phyloP scores from a whole-genome alignment of 768 basidiomycete genomes.

The Solioccasus polychromus region DNA sequence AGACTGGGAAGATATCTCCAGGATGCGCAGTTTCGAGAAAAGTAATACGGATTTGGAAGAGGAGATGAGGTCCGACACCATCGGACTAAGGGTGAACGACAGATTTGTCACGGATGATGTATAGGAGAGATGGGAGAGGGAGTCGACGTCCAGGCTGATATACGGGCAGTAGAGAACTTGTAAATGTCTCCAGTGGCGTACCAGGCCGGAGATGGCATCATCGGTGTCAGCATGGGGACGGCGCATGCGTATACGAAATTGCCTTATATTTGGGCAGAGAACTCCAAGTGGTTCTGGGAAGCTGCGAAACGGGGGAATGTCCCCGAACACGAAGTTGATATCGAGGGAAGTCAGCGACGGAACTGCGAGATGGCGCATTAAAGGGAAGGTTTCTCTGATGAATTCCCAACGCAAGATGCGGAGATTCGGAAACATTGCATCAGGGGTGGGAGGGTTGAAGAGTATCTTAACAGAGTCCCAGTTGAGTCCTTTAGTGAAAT shows the following conservation, averaged over 20 bases:
- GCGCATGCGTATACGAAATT: slow-evolving; percentile 12
- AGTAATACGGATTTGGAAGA: background rate
- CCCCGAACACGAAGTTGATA: slow-evolving; percentile 19
- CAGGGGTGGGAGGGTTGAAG: slow-evolving; percentile 13
- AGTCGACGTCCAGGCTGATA: slow-evolving; percentile 10
- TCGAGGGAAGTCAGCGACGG: slow-evolving; percentile 16
- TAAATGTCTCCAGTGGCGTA: slow-evolving; percentile 16
- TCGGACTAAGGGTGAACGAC: slow-evolving; percentile 7
- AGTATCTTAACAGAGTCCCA: slow-evolving; percentile 17
- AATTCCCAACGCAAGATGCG: slow-evolving; percentile 22
- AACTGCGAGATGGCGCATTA: slow-evolving; percentile 16
- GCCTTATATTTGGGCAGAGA: slow-evolving; percentile 16
- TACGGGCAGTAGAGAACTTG: slow-evolving; percentile 14
- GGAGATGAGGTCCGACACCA: background rate
- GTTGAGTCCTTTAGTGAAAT: slow-evolving; percentile 15
- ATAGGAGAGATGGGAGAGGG: slow-evolving; percentile 13
- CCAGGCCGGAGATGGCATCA: slow-evolving; percentile 10
- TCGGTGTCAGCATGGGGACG: slow-evolving; percentile 12
- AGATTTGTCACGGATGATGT: slow-evolving; percentile 12
- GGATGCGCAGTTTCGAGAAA: slow-evolving; percentile 9
- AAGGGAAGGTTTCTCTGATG: slow-evolving; percentile 11
- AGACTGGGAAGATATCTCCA: slow-evolving; percentile 11
- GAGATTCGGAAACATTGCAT: slow-evolving; percentile 19
- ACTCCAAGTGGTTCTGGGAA: slow-evolving; percentile 16
- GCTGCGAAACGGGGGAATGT: slow-evolving; percentile 15